Percentiles rank a stretch among this genome's conserved stretches.
phyloP scores from a whole-genome alignment of 140 eudicot genomes.

The Bidens hawaiensis region DNA sequence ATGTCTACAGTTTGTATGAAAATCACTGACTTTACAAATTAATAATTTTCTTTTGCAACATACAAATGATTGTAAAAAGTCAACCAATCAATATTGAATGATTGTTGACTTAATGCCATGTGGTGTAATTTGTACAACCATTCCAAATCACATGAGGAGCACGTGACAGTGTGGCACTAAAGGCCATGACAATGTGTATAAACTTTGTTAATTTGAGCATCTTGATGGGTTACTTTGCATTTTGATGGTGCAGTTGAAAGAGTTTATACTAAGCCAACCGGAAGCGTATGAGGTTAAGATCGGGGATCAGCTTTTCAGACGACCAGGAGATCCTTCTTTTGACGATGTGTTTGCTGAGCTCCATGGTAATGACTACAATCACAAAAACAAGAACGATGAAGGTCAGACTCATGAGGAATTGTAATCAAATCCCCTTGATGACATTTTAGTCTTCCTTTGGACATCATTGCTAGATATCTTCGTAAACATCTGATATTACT shows the following conservation, averaged over 20 bases:
- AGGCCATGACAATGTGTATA: background rate
- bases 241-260: conserved; percentile 53
- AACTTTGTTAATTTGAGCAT: background rate
- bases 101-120: conserved; percentile 17
- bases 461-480: conserved; percentile 15
- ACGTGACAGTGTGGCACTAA: conserved; percentile 1
- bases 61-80: conserved; percentile 4
- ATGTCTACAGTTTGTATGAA: background rate
- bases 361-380: conserved; percentile 22
- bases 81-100: conserved; percentile 12
- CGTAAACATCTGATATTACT: conserved; percentile 15
- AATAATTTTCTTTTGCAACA: background rate
- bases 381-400: conserved; percentile 17
- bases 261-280: conserved; percentile 65
- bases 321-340: conserved; percentile 84
- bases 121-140: no score
- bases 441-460: background rate
- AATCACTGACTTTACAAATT: background rate
- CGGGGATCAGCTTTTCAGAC: conserved; percentile 67
- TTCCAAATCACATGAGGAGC: conserved; percentile 2
- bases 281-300: conserved; percentile 93
- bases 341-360: conserved; percentile 62
- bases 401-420: conserved; percentile 42
- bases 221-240: conserved; percentile 9
- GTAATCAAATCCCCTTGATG: conserved; percentile 6